A percentile compares a stretch with the other conserved stretches of the same genome.
Conservation (phyloP, 2,329 filamentous ascomycete genomes). For the Clarireedia sp. region DNA sequence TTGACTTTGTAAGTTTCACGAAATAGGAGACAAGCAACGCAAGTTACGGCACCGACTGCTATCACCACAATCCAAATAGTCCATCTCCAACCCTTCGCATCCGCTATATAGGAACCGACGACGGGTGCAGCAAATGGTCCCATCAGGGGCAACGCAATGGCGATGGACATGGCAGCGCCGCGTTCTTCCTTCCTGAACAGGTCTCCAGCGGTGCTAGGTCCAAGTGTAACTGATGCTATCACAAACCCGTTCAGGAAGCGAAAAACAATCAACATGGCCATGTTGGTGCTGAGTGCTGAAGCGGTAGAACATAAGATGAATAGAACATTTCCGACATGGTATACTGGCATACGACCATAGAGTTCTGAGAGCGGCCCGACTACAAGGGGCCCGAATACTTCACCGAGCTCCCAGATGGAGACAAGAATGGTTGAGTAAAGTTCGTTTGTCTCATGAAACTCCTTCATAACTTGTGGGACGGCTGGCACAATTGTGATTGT, state of each 20-base stretch:
- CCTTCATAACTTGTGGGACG: not conserved
- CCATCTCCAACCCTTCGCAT: constrained; percentile 31
- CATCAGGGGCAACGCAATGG: constrained; percentile 16
- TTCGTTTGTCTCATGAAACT: not conserved
- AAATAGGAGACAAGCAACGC: not conserved
- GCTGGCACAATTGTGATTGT: not conserved
- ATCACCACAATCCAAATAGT: constrained; percentile 31
- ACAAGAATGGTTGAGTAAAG: not conserved
- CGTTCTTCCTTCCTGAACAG: constrained; percentile 5
- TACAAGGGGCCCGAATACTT: constrained; percentile 42
- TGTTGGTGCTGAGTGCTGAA: constrained; percentile 41
- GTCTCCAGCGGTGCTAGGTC: not conserved
- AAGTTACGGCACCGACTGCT: not conserved
- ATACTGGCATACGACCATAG: constrained; percentile 44
- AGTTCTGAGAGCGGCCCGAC: constrained; percentile 53
- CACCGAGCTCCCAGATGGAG: constrained; percentile 4
- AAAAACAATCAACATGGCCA: constrained; percentile 29
- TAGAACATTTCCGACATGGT: constrained; percentile 44
- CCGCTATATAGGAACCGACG: constrained; percentile 28
- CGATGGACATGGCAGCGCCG: constrained; percentile 2
- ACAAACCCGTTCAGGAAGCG: not conserved
- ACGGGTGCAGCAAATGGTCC: constrained; percentile 28
- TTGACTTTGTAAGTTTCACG: constrained; percentile 1
- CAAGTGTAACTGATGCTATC: not conserved
- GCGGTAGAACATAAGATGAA: constrained; percentile 34